Percentiles rank a stretch among this genome's conserved stretches.
These are phyloP conservation scores for Acanthamoeba castellanii DNA, from an alignment of 208 protist species.

Conservation along the genomic window DNA sequence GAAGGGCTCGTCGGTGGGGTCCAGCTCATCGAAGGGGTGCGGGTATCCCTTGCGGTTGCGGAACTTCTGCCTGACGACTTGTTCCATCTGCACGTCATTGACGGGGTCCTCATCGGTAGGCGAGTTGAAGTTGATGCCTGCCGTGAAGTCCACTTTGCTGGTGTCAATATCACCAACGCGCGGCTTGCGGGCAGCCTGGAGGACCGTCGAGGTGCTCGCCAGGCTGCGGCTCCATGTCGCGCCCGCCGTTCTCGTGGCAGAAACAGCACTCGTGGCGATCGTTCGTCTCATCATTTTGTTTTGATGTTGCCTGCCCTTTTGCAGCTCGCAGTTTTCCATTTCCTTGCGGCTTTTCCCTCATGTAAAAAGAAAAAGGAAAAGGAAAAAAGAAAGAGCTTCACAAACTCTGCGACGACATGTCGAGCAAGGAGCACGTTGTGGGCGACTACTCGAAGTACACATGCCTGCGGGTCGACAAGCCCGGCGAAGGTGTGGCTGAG, in stretches of 20 bases:
- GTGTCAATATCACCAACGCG: neutral
- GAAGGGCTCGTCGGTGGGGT: neutral
- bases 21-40: neutral
- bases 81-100: neutral
- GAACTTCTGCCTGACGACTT: neutral
- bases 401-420: no score
- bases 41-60: neutral
- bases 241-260: neutral
- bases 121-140: neutral
- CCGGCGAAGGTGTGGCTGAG: neutral
- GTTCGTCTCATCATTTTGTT: slow-evolving; percentile 26
- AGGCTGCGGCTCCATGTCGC: neutral
- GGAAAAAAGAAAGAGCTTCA: neutral
- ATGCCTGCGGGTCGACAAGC: slow-evolving; percentile 21
- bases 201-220: neutral
- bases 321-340: neutral
- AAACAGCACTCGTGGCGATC: neutral
- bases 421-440: neutral
- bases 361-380: neutral
- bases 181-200: neutral
- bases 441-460: slow-evolving; percentile 57
- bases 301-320: neutral
- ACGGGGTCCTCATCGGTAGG: neutral
- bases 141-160: neutral
- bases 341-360: neutral